phyloP scores from a whole-genome alignment of 495 filamentous ascomycete species.

The Filosporella fistucella region DNA sequence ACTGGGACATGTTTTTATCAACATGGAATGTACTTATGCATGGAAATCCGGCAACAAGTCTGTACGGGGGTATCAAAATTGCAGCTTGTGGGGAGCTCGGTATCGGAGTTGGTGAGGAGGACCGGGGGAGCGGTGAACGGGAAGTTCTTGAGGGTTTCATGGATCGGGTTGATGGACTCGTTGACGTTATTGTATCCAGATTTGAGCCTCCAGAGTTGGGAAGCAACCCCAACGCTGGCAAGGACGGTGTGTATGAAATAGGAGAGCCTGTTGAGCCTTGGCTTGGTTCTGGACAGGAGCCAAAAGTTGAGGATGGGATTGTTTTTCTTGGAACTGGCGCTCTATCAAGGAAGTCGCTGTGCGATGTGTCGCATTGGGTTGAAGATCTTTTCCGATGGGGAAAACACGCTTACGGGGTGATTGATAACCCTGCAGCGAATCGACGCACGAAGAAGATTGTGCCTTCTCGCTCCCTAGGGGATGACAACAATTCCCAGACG shows the following conservation, averaged over 20 bases:
- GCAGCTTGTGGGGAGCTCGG: constrained; percentile 89
- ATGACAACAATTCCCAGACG: not conserved
- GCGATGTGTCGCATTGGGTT: constrained; percentile 73
- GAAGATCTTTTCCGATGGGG: constrained; percentile 77
- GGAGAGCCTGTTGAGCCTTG: constrained; percentile 38
- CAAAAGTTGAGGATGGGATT: constrained; percentile 71
- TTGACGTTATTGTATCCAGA: constrained; percentile 81
- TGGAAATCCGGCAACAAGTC: constrained; percentile 76
- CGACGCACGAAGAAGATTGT: constrained; percentile 25
- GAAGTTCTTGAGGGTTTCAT: constrained; percentile 87
- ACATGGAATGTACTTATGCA: constrained; percentile 87
- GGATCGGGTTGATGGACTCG: constrained; percentile 58
- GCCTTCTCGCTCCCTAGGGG: not conserved
- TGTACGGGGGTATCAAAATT: constrained; percentile 82
- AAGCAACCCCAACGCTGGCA: constrained; percentile 2
- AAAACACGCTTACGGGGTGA: constrained; percentile 73
- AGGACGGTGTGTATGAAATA: not conserved
- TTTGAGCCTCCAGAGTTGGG: constrained; percentile 56
- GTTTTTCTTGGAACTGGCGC: constrained; percentile 76
- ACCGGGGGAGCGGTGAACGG: constrained; percentile 85
- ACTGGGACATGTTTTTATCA: constrained; percentile 77
- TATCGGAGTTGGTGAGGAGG: constrained; percentile 89
- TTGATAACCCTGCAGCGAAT: constrained; percentile 61
- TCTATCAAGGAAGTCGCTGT: constrained; percentile 58
- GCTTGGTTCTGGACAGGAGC: constrained; percentile 60